Evolutionary conservation across 2,329 filamentous ascomycete species (phyloP), one percentile per base, ranked within the genome.

Genomic region (Fusarium sublunatum): DNA sequence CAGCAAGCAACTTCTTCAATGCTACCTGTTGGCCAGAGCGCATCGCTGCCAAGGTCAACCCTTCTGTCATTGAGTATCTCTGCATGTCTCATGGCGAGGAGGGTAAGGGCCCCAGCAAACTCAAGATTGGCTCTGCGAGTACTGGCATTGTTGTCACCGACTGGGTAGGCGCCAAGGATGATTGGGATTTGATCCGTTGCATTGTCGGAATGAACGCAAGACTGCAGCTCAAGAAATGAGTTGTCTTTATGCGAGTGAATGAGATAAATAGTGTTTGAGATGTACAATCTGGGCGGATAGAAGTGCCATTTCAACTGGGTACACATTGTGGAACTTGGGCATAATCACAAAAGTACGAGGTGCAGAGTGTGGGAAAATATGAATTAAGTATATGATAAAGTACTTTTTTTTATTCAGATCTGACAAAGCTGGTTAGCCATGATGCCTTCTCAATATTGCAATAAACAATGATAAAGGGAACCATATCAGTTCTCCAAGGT

Each of bases 1-100:
- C 85, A 67, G 95, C 90, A 1, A 94, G 90, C 75, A 97, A 97
- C 79, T 98, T 98, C 80, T 98, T 94, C 88, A 93, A 92, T 65
- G 82, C 89, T 2, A 88, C 86, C 52, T 97, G 93, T 76, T 99
- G 95, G 95, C 95, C 95, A 0, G 93, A 97, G 76, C 89, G 86
- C 72, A 92, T 99, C 74, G 94, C 95, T 1, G 89, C 87, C 19
- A 92, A 91, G 78, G 83, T 97, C 44, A 98, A 98, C 79, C 91
- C 93, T 15, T 88, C 89, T 2, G 84, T 88, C 50, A 74, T 88
- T 54, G 85, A 88, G 69, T 86, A 88, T 72, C 75, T 89, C 26
- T 89, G 86, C 72, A 77, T 80, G 64, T 77, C 77, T 11, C 87
- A 89, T 72, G 84, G 82, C 41, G 80, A 81, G 61, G 72, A 77